Percentiles rank a stretch among this genome's conserved stretches.
Conservation (phyloP, 192 early-diverging fungal genomes). For the Thoreauomyces humboldtii region DNA sequence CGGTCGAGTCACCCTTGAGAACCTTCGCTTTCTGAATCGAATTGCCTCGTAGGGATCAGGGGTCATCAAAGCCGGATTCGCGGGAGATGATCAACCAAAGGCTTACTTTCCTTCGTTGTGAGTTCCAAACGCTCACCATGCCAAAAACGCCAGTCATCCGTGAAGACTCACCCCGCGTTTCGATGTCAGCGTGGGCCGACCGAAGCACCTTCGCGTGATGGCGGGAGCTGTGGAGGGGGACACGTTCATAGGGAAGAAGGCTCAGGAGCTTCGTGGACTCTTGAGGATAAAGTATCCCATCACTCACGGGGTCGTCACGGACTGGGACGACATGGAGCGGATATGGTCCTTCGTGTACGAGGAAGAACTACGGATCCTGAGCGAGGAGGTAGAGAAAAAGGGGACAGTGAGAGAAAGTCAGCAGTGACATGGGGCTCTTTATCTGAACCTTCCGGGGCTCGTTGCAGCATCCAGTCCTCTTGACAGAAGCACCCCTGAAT, state of each 20-base stretch:
- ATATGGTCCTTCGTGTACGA: conserved; percentile 98
- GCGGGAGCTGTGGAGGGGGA: conserved; percentile 97
- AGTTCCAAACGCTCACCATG: conserved; percentile 26
- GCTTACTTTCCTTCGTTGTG: conserved; percentile 92
- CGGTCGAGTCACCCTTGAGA: too few species aligned
- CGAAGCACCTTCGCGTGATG: conserved; percentile 96
- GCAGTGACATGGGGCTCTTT: too few species aligned
- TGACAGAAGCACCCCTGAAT: conserved; percentile 97
- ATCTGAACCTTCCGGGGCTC: neutral
- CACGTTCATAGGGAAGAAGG: conserved; percentile 91
- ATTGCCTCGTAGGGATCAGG: conserved; percentile 97
- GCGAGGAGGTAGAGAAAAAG: conserved; percentile 78
- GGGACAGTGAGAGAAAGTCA: neutral
- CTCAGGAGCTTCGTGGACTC: conserved; percentile 94
- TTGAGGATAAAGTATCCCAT: conserved; percentile 93
- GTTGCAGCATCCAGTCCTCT: conserved; percentile 86
- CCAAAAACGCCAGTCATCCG: too few species aligned
- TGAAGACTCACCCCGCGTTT: neutral
- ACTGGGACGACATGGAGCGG: conserved; percentile 99
- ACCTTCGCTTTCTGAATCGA: too few species aligned
- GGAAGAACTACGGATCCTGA: conserved; percentile 92
- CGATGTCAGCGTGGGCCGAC: conserved; percentile 76
- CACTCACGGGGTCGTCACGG: conserved; percentile 94
- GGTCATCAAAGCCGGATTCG: conserved; percentile 98
- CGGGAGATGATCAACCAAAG: conserved; percentile 96